Conservation (phyloP, 805 yeast species). For the Martiniozyma abietophila region DNA sequence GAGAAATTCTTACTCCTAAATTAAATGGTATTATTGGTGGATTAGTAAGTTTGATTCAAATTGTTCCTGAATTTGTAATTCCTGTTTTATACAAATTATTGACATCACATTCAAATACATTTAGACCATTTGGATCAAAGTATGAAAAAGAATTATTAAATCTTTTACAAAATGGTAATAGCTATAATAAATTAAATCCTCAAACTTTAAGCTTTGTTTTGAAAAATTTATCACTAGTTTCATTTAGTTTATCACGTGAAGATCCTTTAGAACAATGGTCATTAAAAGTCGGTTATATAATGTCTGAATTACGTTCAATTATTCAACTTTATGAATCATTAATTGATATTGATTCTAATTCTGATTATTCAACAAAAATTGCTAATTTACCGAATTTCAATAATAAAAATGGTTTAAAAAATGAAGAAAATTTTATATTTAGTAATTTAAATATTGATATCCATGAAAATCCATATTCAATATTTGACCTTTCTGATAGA, state of each 20-base stretch:
- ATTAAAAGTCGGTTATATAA: conserved; percentile 35
- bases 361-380: conserved; percentile 34
- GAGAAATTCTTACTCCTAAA: conserved; percentile 78
- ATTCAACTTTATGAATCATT: conserved; percentile 49
- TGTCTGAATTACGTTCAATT: conserved; percentile 47
- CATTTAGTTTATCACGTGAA: conserved; percentile 45
- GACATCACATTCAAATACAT: conserved; percentile 61
- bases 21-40: conserved; percentile 51
- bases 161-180: conserved; percentile 26
- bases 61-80: conserved; percentile 30
- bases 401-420: conserved; percentile 6
- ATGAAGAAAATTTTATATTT: conserved; percentile 27
- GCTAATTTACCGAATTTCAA: conserved; percentile 29
- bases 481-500: conserved; percentile 44
- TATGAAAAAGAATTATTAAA: conserved; percentile 37
- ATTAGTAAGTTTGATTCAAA: conserved; percentile 37
- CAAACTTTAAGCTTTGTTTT: conserved; percentile 34
- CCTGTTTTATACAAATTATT: conserved; percentile 37
- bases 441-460: conserved; percentile 50
- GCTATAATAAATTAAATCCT: conserved; percentile 31
- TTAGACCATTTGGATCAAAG: conserved; percentile 67
- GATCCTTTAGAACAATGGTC: conserved; percentile 40
- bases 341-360: conserved; percentile 48
- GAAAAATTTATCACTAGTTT: conserved; percentile 43
- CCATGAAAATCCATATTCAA: conserved; percentile 37